Base-by-base conservation (phyloP, 2,329 filamentous ascomycete genomes). In the Cytospora piceicola region DNA sequence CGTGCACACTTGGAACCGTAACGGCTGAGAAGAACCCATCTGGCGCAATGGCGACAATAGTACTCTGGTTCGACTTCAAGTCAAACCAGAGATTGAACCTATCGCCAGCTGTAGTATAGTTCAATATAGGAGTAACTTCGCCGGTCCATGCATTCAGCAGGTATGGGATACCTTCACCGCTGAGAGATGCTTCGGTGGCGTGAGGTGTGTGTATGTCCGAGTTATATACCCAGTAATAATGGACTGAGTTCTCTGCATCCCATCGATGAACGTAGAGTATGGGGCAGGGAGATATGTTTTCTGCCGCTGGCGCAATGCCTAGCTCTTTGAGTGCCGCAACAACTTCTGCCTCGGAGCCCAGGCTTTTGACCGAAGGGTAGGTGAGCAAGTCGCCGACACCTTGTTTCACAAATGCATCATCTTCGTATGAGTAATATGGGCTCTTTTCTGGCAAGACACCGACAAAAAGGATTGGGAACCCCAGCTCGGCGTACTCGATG, bases 221-320 rank as follows among this genome's bases (percentile, higher is more conserved):
- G 42, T 63, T 63, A n/a, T 63, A 63, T 24, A 63, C 61, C 61
- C 61, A 63, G 24, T 63, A 63, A 29, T 63, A 63, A 12, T 63
- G 54, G 4, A 63, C 61, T 22, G 34, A 20, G 53, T 58, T 42
- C 2, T 58, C 61, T n/a, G 29, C 55, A 53, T 63, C 61, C 54
- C 54, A 63, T 27, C 55, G 30, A n/a, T 63, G 61, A 15, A 56
- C 58, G 11, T 63, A 63, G 15, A 58, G 42, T 17, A 63, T 58
- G 4, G 61, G 61, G 20, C 39, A 52, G 2, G 55, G 61, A 7
- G 61, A 51, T 2, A 63, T 22, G 8, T 63, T 63, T 29, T 58
- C 54, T 8, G 61, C 61, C 11, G 61, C 61, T 3, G 54, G 61
- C 22, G 61, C 27, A 7, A 63, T 27, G 11, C 29, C 36, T 3